Conservation (phyloP, 495 filamentous ascomycete genomes). For the Lepidopterella palustris region DNA sequence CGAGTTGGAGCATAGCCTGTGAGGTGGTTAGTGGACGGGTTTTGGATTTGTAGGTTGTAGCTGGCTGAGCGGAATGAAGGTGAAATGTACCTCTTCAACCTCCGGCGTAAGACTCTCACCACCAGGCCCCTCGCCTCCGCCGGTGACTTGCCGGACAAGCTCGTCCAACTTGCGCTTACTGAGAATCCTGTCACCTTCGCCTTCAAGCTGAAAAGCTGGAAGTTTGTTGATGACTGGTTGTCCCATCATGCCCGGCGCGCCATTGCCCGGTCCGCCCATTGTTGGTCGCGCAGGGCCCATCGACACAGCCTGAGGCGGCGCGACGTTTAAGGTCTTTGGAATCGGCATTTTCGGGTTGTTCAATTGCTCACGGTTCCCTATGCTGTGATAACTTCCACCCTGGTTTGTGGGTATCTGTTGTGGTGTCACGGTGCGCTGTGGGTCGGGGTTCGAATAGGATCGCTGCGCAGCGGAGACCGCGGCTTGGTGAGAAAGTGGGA, state of each 20-base stretch:
- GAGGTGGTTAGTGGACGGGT: conserved; percentile 7
- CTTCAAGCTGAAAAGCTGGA: conserved; percentile 76
- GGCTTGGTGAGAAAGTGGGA: conserved; percentile 56
- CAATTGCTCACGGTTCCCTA: conserved; percentile 23
- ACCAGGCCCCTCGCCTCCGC: conserved; percentile 62
- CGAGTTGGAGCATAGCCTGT: conserved; percentile 78
- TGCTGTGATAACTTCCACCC: conserved; percentile 29
- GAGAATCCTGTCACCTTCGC: conserved; percentile 79
- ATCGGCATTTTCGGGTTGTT: conserved; percentile 47
- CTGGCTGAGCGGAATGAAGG: not conserved
- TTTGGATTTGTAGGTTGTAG: not conserved
- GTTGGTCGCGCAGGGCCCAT: conserved; percentile 72
- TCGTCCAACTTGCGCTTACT: conserved; percentile 97
- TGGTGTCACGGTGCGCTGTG: conserved; percentile 24
- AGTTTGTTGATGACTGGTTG: conserved; percentile 80
- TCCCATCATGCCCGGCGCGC: conserved; percentile 68
- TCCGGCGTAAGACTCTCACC: conserved; percentile 72
- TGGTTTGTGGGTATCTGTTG: conserved; percentile 34
- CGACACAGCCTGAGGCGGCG: conserved; percentile 61
- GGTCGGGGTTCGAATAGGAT: conserved; percentile 45
- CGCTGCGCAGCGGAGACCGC: conserved; percentile 56
- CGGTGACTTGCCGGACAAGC: conserved; percentile 86
- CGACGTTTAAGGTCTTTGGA: conserved; percentile 66
- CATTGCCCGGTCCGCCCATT: conserved; percentile 64
- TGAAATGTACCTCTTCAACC: conserved; percentile 75